Base-by-base conservation (phyloP, 768 basidiomycete species). In the Kwoniella pini region DNA sequence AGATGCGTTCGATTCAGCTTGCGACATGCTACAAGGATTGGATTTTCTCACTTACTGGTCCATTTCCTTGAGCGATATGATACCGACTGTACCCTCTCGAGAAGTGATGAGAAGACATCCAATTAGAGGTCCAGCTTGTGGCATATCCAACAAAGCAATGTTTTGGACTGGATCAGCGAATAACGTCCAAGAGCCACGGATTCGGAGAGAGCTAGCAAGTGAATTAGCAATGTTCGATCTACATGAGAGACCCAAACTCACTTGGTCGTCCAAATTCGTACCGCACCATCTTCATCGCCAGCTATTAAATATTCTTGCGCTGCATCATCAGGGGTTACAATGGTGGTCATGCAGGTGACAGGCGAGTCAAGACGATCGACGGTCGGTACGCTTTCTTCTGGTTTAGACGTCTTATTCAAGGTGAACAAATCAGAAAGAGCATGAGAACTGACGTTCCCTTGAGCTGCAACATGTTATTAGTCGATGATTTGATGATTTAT, bases 31-130 rank as follows among this genome's bases (percentile, higher is more conserved):
- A 17, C 19, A 54, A 57, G n/a, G 30, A 21, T 40, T 21, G 64
- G 24, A 19, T 42, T 9, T 42, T 63, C 42, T 13, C 24, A 78
- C 89, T 68, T 71, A 94, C 94, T 90, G 83, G 54, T 91, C 86
- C 67, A 89, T 85, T 2, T 84, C 86, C 50, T 88, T 87, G 10
- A 78, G 54, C 4, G 90, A 76, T 55, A 97, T 82, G n/a, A 91
- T 83, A 0, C 87, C 91, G 61, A 93, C 84, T 1, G 91, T 91
- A 0, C 92, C 91, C 68, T 91, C 90, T 27, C 80, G 71, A 1
- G 91, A 84, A 6, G 90, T 75, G 68, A 89, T 91, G 11, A 95
- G 73, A 2, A 85, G 79, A 71, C 87, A 88, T 2, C 86, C 88
- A 44, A 82, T 81, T 22, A 94, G 72, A 5, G 85, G 82, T 0